These are phyloP conservation scores for Ascochyta fabae DNA, from an alignment of 2,329 filamentous ascomycete genomes.

Conservation along the genomic window DNA sequence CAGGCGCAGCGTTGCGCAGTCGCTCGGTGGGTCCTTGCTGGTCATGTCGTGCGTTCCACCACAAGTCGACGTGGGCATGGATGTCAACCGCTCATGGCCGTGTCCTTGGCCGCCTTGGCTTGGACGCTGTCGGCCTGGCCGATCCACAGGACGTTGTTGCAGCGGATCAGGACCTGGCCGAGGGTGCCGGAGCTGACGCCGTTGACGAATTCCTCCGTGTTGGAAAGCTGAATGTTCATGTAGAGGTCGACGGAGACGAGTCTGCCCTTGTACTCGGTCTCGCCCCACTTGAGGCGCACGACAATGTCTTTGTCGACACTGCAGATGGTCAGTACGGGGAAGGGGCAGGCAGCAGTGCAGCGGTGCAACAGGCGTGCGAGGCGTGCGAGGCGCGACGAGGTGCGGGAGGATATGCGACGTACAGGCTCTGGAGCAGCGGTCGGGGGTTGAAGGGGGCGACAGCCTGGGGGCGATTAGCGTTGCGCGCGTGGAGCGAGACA, in stretches of 20 bases:
- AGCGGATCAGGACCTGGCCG: constrained; percentile 93
- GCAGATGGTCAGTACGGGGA: constrained; percentile 18
- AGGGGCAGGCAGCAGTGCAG: too few species aligned
- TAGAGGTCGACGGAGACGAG: constrained; percentile 95
- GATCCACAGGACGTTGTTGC: constrained; percentile 98
- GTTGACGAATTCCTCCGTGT: constrained; percentile 90
- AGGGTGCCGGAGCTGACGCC: constrained; percentile 83
- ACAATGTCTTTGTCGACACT: constrained; percentile 90
- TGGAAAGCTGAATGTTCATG: constrained; percentile 96
- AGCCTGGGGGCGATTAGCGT: constrained; percentile 30
- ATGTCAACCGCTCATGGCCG: constrained; percentile 50
- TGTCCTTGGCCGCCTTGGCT: constrained; percentile 51
- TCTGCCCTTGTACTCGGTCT: constrained; percentile 94
- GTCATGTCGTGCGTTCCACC: neutral
- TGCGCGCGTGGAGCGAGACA: neutral
- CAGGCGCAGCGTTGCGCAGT: neutral
- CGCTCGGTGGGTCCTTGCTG: neutral
- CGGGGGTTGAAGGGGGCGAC: constrained; percentile 94
- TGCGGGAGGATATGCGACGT: constrained; percentile 50
- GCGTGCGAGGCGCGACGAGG: neutral
- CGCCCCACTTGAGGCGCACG: constrained; percentile 95
- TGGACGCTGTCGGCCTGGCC: constrained; percentile 59
- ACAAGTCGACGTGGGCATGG: too few species aligned
- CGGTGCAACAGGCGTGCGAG: too few species aligned
- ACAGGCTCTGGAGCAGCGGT: constrained; percentile 93